Evolutionary conservation across 2,329 filamentous ascomycete species (phyloP), one percentile per base, ranked within the genome.

Genomic region (Colletotrichum aenigma): DNA sequence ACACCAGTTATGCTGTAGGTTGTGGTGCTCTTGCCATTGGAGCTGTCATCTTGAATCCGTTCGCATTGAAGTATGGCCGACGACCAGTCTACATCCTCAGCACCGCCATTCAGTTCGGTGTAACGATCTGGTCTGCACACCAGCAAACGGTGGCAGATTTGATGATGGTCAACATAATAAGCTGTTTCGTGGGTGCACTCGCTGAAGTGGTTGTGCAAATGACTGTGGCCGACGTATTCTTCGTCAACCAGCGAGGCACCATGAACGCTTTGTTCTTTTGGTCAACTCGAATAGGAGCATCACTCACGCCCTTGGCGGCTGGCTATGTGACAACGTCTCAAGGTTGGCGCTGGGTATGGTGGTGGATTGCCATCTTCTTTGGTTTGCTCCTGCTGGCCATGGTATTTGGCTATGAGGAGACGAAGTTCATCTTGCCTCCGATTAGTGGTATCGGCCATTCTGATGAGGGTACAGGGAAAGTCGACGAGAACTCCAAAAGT

Each of bases 261-360:
- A 86, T 87, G 85, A 91, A 90, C 74, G 82, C 81, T 0, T 82
- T 88, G 13, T 90, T 88, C 74, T 80, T 87, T 71, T 86, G 82
- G 74, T 64, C 61, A 24, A 64, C 61, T 16, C 30, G 61, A 4
- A 64, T 64, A 21, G 61, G 61, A 7, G 61, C 81, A 3, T 85
- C 82, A 8, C 79, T 89, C 2, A 84, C 82, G 1, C 83, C 85
- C 0, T 78, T 88, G 8, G 82, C 83, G 26, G 80, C 86, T 9
- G 86, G 86, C 21, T 87, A 84, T 76, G 80, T 81, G 24, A 74
- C 80, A 10, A 58, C 67, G 7, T 65, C 60, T 15, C 79, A 78
- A 66, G 88, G 87, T 1, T 91, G 89, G 88, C 81, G 88, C 15
- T 90, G 87, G 87, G 82, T 86, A 1, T 89, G 84, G 84, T 89